A percentile compares a stretch with the other conserved stretches of the same genome.
These are phyloP conservation scores for Kwoniella newhampshirensis DNA, from an alignment of 768 basidiomycete species.

Conservation along the genomic window DNA sequence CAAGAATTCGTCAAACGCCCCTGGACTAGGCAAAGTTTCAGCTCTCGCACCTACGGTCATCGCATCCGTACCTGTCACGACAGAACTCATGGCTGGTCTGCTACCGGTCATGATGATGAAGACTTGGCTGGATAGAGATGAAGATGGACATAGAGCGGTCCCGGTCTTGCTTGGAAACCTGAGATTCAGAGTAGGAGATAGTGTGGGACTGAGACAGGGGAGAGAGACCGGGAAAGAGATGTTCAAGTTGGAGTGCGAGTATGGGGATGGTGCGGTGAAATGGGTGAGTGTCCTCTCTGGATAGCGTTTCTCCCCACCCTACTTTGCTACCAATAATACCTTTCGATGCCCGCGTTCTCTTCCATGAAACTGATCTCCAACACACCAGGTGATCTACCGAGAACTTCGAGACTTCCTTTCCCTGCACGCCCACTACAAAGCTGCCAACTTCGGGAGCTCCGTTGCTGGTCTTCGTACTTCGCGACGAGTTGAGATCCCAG, in stretches of 20 bases:
- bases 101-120: constrained; percentile 53
- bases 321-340: neutral
- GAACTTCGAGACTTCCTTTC: constrained; percentile 88
- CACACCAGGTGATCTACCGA: constrained; percentile 57
- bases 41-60: constrained; percentile 40
- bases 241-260: constrained; percentile 68
- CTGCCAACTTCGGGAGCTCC: constrained; percentile 63
- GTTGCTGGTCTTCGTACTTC: constrained; percentile 65
- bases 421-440: constrained; percentile 81
- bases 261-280: constrained; percentile 83
- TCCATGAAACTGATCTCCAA: neutral
- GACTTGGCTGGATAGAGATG: constrained; percentile 53
- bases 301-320: neutral
- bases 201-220: constrained; percentile 45
- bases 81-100: constrained; percentile 51
- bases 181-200: constrained; percentile 53
- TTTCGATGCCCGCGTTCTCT: neutral
- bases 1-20: constrained; percentile 14
- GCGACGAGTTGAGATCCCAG: constrained; percentile 71
- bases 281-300: constrained; percentile 65
- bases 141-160: constrained; percentile 51
- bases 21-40: constrained; percentile 31
- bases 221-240: constrained; percentile 50
- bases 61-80: constrained; percentile 49
- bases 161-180: constrained; percentile 52